Percentiles rank a stretch among this genome's conserved stretches.
phyloP scores from a whole-genome alignment of 1,139 yeast species.

The Nakaseomyces bracarensis region DNA sequence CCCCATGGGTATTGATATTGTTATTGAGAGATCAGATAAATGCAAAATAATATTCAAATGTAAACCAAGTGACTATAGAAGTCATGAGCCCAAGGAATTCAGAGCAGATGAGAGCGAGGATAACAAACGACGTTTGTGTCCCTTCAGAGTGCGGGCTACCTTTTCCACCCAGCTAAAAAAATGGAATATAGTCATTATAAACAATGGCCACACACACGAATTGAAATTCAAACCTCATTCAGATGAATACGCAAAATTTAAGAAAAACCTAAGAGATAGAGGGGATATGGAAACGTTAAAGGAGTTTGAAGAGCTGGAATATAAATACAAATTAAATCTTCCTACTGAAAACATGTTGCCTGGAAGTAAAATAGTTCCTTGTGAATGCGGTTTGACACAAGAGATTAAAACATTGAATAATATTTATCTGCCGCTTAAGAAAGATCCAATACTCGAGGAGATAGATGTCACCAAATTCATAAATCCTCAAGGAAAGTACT shows the following conservation, averaged over 20 bases:
- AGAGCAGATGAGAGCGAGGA: constrained; percentile 24
- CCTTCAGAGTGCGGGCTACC: constrained; percentile 63
- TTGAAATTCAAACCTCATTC: constrained; percentile 30
- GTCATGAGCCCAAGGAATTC: constrained; percentile 19
- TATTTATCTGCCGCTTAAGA: constrained; percentile 11
- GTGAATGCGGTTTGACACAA: constrained; percentile 33
- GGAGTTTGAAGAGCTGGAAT: constrained; percentile 32
- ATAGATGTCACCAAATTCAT: background rate
- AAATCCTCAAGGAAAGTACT: background rate
- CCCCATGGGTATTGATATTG: constrained; percentile 49
- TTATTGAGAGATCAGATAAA: constrained; percentile 62
- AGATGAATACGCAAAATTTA: constrained; percentile 31
- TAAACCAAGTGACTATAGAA: constrained; percentile 37
- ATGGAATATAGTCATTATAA: constrained; percentile 57
- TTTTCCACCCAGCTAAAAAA: constrained; percentile 45
- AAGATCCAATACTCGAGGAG: background rate
- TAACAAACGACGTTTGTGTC: constrained; percentile 36
- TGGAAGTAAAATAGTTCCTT: constrained; percentile 27
- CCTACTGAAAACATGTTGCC: constrained; percentile 19
- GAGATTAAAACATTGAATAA: constrained; percentile 31
- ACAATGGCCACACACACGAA: constrained; percentile 42
- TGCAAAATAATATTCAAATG: constrained; percentile 65
- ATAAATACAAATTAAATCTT: constrained; percentile 26
- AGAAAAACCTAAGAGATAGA: constrained; percentile 22
- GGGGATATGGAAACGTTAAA: constrained; percentile 29